Base-by-base conservation (phyloP, 805 yeast species). In the Barnettozyma sp. region DNA sequence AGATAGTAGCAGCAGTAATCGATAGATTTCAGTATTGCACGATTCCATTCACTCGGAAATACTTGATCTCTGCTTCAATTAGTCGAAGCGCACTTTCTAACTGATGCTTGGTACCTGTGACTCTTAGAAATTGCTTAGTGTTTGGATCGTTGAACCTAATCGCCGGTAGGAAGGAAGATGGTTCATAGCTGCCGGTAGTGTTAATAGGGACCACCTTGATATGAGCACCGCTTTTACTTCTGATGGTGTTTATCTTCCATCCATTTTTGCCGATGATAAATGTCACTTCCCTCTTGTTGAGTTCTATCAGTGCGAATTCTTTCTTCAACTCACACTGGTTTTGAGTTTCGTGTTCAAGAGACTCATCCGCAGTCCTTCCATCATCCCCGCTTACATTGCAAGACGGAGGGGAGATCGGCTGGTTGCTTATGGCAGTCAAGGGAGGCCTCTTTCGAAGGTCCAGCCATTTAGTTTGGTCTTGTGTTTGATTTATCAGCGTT, bases 251-350 rank as follows among this genome's bases (percentile, higher is more conserved):
- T 11, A 71, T 68, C 27, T 59, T 52, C 14, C 42, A 24, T 1
- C 76, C 76, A n/a, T 50, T 48, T 17, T 48, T 55, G 0, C 76
- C 76, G 33, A 71, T 70, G 6, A 70, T 41, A 32, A 52, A 60
- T 1, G 68, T 55, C 2, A 68, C 60, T 36, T 68, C 69, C 18
- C 44, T 45, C 22, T 57, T 55, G 8, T 52, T 52, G 11, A 58
- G 38, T 23, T 45, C 34, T 3, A 53, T 26, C 5, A 45, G 28
- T 24, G 39, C 26, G 29, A 34, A 35, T 4, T 16, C 32, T 13
- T 30, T 25, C 13, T 24, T n/a, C n/a, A n/a, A 7, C 9, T 24
- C n/a, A n/a, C 13, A 18, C 11, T 14, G n/a, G 21, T 14, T 16
- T n/a, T 14, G n/a, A 23, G 5, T 16, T 33, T 9, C 11, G 24